phyloP scores from a whole-genome alignment of 148 eudicot genomes.

The Cornus suecica region DNA sequence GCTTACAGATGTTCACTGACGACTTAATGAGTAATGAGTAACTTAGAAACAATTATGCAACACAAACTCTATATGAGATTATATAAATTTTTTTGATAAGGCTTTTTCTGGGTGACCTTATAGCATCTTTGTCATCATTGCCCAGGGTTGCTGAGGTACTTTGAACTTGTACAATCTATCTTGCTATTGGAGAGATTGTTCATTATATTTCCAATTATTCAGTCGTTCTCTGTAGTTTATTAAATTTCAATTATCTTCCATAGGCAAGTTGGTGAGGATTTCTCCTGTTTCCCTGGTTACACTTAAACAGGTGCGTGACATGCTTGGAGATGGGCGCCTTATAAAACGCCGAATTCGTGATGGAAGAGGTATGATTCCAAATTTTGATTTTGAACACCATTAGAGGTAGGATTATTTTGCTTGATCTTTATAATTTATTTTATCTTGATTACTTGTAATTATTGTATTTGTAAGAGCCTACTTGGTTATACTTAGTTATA shows the following conservation, averaged over 20 bases:
- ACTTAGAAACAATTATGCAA: background rate
- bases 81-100: background rate
- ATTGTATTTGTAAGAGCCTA: background rate
- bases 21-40: background rate
- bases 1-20: background rate
- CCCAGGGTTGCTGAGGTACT: no score
- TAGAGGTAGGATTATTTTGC: no score
- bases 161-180: no score
- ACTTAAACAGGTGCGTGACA: conserved; percentile 75
- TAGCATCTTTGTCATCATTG: no score
- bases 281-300: conserved; percentile 4
- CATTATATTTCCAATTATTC: background rate
- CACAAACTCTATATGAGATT: background rate
- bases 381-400: background rate
- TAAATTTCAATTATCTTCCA: background rate
- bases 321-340: conserved; percentile 98
- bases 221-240: background rate
- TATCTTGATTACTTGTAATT: background rate
- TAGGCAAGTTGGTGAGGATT: conserved; percentile 1
- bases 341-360: conserved; percentile 90
- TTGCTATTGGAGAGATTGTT: background rate
- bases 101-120: no score
- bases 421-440: no score
- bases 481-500: background rate
- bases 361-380: conserved; percentile 66